A percentile compares a stretch with the other conserved stretches of the same genome.
phyloP scores from a whole-genome alignment of 2,329 filamentous ascomycete genomes.

The Pestalotiopsis sp. region DNA sequence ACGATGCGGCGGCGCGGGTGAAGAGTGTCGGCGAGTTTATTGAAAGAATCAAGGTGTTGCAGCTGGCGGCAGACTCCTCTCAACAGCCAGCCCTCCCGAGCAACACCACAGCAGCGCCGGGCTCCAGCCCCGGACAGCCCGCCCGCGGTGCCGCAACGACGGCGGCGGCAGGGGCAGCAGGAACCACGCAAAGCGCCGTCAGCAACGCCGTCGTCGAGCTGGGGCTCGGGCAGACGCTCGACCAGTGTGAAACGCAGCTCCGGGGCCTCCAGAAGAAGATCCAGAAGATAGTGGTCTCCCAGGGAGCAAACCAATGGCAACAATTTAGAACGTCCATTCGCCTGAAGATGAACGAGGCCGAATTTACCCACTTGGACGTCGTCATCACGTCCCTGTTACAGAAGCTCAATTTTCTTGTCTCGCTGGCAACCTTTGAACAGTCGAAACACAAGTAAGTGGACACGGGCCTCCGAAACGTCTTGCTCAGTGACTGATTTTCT shows the following conservation, averaged over 20 bases:
- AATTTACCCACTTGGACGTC: not conserved
- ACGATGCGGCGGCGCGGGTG: not conserved
- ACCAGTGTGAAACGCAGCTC: not conserved
- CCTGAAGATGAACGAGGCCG: conserved; percentile 1
- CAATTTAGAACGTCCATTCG: not conserved
- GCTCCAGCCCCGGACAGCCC: not conserved
- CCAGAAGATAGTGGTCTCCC: not conserved
- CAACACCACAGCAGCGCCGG: not conserved
- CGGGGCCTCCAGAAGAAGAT: not conserved
- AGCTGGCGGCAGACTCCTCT: not conserved
- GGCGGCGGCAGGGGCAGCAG: no score
- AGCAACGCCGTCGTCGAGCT: not conserved
- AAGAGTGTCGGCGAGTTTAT: not conserved
- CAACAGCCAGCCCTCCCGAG: not conserved
- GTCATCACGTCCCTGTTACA: not conserved
- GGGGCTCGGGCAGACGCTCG: not conserved
- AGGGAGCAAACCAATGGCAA: not conserved
- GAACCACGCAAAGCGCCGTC: no score
- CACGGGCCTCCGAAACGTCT: not conserved
- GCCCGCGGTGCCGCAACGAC: not conserved
- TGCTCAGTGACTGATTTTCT: not conserved
- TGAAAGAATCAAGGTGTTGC: not conserved
- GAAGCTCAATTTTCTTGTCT: not conserved
- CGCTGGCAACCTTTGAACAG: not conserved
- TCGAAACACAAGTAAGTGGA: not conserved